Base-by-base conservation (phyloP, 371 early-diverging fungal species). In the Mucor lusitanicus region DNA sequence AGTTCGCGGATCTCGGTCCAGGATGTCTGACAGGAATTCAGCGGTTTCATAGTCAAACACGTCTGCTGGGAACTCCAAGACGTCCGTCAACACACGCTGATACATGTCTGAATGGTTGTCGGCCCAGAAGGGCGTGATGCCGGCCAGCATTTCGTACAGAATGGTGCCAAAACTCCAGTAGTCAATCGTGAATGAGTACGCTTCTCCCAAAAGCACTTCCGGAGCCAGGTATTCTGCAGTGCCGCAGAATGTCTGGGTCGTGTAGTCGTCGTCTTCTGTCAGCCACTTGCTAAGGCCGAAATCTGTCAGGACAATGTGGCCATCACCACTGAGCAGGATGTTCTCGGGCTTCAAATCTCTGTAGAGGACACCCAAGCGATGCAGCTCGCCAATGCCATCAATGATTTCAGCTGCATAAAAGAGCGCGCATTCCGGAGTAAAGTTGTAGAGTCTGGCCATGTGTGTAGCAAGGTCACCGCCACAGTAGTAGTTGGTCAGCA, bases 101-200 rank as follows among this genome's bases (percentile, higher is more conserved):
- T 95, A 94, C 93, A 94, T 94, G 35, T 88, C 83, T 9, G 89
- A 83, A 68, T 88, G 88, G 61, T 91, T 90, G 56, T 92, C 91
- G 9, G 87, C 88, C 83, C 90, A 92, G 73, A 92, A 94, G 1
- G 94, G 94, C 0, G 93, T 91, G 62, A 84, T 82, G 1, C 94
- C 94, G 19, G 83, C 83, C 39, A 92, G 33, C 83, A 93, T 90
- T 70, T 92, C 97, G 71, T 92, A 99, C 48, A 98, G 84, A 25
- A 98, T 84, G 1, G 96, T 93, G 0, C 99, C 99, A 7, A 98
- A 83, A 44, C 96, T 91, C 99, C 99, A 99, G 87, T 96, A 92
- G 79, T 99, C 99, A 8, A 95, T 95, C 13, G 87, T 87, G 69
- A 89, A 92, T 7, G 94, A 93, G 68, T 98, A 97, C 30, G 87